Conservation (phyloP, 108 stramenopile genomes). For the Stephanodiscus triporus region DNA sequence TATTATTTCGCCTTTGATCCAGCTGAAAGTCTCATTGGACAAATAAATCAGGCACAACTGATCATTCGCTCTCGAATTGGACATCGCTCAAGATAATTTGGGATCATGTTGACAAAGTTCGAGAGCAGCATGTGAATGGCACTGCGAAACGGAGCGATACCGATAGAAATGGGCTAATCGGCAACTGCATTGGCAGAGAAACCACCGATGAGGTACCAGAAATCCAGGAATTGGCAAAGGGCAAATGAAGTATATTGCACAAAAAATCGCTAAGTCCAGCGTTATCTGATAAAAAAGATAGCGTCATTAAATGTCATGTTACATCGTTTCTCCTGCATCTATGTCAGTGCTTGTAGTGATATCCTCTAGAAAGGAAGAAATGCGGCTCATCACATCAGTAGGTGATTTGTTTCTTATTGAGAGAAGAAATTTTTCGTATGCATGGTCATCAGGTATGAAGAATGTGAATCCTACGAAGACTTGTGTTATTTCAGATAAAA, state of each 20-base stretch:
- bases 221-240: no score
- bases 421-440: slow-evolving; percentile 17
- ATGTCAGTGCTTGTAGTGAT: not conserved
- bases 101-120: slow-evolving; percentile 71
- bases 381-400: slow-evolving; percentile 5
- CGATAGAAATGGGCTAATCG: no score
- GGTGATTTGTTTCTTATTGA: slow-evolving; percentile 22
- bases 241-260: no score
- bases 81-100: slow-evolving; percentile 64
- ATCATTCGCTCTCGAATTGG: slow-evolving; percentile 77
- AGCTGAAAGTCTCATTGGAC: slow-evolving; percentile 18
- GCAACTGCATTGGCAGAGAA: no score
- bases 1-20: not conserved
- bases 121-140: not conserved
- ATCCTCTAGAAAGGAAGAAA: slow-evolving; percentile 1
- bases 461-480: slow-evolving; percentile 27
- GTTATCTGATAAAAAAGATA: not conserved
- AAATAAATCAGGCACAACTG: slow-evolving; percentile 68
- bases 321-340: not conserved
- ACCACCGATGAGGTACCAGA: no score
- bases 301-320: not conserved
- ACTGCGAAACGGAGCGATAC: no score
- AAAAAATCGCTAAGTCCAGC: no score
- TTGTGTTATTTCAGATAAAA: slow-evolving; percentile 12
- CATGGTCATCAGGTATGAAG: slow-evolving; percentile 21